Evolutionary conservation across 768 basidiomycete species (phyloP).

Genomic region (Rhizopogon vesiculosus): DNA sequence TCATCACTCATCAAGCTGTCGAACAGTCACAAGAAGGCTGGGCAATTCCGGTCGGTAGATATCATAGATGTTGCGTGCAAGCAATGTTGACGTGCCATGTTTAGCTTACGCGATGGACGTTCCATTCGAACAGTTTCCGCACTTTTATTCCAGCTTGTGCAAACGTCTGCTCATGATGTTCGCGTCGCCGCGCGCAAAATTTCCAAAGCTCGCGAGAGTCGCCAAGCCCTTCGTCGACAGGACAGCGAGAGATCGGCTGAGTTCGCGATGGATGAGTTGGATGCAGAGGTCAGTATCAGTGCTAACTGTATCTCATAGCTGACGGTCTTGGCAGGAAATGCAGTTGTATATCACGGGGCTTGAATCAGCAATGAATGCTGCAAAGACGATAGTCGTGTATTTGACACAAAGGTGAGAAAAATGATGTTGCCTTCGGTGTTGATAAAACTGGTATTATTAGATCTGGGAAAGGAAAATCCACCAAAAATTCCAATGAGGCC

Average conservation of each 20-base stretch:
- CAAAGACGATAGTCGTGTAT: slow-evolving; percentile 78
- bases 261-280: slow-evolving; percentile 62
- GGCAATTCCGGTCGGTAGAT: slow-evolving; percentile 72
- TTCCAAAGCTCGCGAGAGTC: slow-evolving; percentile 57
- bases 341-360: slow-evolving; percentile 65
- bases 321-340: slow-evolving; percentile 49
- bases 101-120: slow-evolving; percentile 84
- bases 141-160: slow-evolving; percentile 90
- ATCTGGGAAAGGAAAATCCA: slow-evolving; percentile 82
- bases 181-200: slow-evolving; percentile 61
- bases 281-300: slow-evolving; percentile 45
- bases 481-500: slow-evolving; percentile 89
- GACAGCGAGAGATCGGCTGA: slow-evolving; percentile 55
- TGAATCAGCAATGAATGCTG: slow-evolving; percentile 81
- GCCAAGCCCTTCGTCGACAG: slow-evolving; percentile 55
- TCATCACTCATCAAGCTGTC: slow-evolving; percentile 86
- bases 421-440: neutral
- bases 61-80: neutral
- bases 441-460: slow-evolving; percentile 31
- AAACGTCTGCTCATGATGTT: slow-evolving; percentile 91
- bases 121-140: slow-evolving; percentile 94
- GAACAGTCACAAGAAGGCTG: slow-evolving; percentile 84
- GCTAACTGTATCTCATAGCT: neutral
- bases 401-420: slow-evolving; percentile 56
- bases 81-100: neutral